These are phyloP conservation scores for Xylaria telfairii DNA, from an alignment of 495 filamentous ascomycete genomes.

Conservation along the genomic window DNA sequence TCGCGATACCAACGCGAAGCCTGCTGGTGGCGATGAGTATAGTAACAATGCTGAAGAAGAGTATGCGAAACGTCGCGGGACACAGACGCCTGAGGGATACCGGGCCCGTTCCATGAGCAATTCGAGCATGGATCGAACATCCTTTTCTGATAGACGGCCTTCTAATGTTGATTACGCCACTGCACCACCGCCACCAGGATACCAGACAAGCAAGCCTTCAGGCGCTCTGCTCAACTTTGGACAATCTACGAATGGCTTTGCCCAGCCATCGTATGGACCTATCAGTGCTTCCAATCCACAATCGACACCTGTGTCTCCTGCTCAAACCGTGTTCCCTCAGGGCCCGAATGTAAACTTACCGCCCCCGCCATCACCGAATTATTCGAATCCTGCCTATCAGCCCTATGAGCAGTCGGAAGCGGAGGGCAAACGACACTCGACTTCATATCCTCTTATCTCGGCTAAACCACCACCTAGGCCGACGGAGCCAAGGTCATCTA, in stretches of 20 bases:
- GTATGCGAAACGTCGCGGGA: constrained; percentile 60
- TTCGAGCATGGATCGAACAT: constrained; percentile 62
- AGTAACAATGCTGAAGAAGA: constrained; percentile 73
- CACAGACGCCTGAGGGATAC: constrained; percentile 67
- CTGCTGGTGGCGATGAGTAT: constrained; percentile 67
- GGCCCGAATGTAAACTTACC: constrained; percentile 27
- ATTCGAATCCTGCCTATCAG: constrained; percentile 32
- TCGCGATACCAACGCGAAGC: constrained; percentile 80
- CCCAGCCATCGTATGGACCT: constrained; percentile 36
- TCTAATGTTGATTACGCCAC: constrained; percentile 62
- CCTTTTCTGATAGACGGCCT: constrained; percentile 57
- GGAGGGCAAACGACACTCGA: constrained; percentile 33
- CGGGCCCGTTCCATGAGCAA: constrained; percentile 80
- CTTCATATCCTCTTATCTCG: constrained; percentile 36
- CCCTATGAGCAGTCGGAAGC: constrained; percentile 35
- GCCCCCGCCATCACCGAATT: constrained; percentile 36
- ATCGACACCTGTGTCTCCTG: constrained; percentile 40
- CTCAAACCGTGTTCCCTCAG: constrained; percentile 35
- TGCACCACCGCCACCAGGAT: constrained; percentile 47
- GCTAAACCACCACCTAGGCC: constrained; percentile 26
- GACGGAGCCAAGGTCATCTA: constrained; percentile 19
- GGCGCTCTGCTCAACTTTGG: constrained; percentile 43
- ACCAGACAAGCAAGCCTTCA: constrained; percentile 46
- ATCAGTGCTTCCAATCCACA: constrained; percentile 32
- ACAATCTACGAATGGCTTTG: constrained; percentile 30